Conservation (phyloP, 2,329 filamentous ascomycete genomes). For the Exophiala oligosperma region DNA sequence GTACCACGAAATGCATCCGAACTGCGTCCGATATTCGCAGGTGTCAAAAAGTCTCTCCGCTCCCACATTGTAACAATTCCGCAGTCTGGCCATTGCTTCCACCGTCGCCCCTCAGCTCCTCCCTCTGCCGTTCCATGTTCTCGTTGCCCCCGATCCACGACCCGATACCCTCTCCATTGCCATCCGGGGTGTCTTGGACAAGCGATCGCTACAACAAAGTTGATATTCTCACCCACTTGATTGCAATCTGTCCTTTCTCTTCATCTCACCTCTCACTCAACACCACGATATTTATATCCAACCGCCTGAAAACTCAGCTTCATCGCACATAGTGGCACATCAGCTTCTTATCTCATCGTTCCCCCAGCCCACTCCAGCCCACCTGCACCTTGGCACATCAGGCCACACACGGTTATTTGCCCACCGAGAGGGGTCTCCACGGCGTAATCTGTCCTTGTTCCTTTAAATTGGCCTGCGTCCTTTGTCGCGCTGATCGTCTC, state of each 20-base stretch:
- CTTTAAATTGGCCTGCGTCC: slow-evolving; percentile 3
- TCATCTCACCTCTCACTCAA: no score
- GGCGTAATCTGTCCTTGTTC: slow-evolving; percentile 12
- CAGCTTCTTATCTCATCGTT: background rate
- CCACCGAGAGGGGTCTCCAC: slow-evolving; percentile 15
- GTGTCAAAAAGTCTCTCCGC: background rate
- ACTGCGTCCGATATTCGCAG: no score
- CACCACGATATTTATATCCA: no score
- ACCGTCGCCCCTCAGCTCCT: background rate
- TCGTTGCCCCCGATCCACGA: background rate
- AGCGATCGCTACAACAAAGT: no score
- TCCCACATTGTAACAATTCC: background rate
- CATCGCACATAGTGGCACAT: background rate
- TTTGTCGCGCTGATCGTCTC: background rate
- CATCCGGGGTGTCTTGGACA: no score
- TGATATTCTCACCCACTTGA: no score
- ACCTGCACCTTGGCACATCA: slow-evolving; percentile 23
- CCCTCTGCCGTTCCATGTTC: background rate
- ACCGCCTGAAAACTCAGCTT: no score
- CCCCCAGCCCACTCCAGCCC: background rate
- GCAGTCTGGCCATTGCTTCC: background rate
- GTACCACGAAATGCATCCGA: background rate
- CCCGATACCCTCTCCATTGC: no score
- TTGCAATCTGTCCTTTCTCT: no score
- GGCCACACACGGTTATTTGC: slow-evolving; percentile 21